These are phyloP conservation scores for Rhynchosporium secalis DNA, from an alignment of 2,329 filamentous ascomycete species.

Conservation along the genomic window DNA sequence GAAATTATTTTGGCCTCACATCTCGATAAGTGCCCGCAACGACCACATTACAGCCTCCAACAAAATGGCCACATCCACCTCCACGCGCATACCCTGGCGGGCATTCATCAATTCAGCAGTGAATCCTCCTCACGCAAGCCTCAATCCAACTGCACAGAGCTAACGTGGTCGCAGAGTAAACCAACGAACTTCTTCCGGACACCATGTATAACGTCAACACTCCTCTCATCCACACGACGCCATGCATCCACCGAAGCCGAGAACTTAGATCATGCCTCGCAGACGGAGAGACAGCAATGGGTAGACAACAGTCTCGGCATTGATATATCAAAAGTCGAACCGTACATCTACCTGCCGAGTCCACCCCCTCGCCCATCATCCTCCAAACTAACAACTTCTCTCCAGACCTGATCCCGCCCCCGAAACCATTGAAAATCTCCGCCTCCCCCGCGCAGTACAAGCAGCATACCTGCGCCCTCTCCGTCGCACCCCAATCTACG, in stretches of 20 bases:
- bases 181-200: constrained; percentile 10
- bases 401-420: constrained; percentile 11
- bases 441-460: constrained; percentile 77
- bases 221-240: constrained; percentile 1
- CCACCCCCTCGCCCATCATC: not conserved
- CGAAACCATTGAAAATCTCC: constrained; percentile 1
- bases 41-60: constrained; percentile 5
- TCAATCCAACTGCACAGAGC: not conserved
- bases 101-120: constrained; percentile 25
- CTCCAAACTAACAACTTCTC: not conserved
- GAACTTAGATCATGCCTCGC: not conserved
- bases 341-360: not conserved
- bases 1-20: constrained; percentile 25
- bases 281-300: constrained; percentile 6
- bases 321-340: not conserved
- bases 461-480: constrained; percentile 84
- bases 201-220: not conserved
- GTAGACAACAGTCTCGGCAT: constrained; percentile 12
- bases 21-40: not conserved
- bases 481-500: constrained; percentile 70
- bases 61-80: constrained; percentile 32
- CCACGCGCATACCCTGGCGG: constrained; percentile 34
- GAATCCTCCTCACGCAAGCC: constrained; percentile 16
- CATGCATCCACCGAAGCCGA: constrained; percentile 4
- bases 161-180: constrained; percentile 12